These are phyloP conservation scores for Curvularia verruculosa DNA, from an alignment of 2,329 filamentous ascomycete genomes.

Conservation along the genomic window DNA sequence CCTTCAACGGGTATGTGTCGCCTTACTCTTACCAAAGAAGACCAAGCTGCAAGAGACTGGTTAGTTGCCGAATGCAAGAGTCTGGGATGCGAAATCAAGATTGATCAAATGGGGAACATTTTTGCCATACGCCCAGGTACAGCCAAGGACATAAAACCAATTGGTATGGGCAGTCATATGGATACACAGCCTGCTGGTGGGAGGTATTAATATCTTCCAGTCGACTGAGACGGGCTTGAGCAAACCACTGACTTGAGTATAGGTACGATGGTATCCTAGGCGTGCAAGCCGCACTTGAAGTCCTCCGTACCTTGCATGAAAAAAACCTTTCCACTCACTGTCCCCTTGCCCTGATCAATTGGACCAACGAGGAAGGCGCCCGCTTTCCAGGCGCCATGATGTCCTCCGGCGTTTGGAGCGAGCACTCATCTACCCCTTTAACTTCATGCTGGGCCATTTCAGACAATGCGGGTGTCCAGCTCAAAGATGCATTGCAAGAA, in stretches of 20 bases:
- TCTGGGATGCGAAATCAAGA: constrained; percentile 38
- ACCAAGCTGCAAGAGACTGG: constrained; percentile 41
- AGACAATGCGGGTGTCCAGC: constrained; percentile 61
- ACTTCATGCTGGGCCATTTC: constrained; percentile 34
- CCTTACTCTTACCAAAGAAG: constrained; percentile 60
- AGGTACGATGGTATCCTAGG: constrained; percentile 79
- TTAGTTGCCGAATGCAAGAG: constrained; percentile 35
- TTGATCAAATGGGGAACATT: constrained; percentile 47
- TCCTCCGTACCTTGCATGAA: constrained; percentile 47
- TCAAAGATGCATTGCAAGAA: constrained; percentile 37
- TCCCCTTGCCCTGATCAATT: constrained; percentile 74
- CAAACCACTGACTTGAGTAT: not conserved
- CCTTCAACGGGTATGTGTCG: constrained; percentile 72
- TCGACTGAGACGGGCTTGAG: rapidly evolving
- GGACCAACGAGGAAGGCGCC: constrained; percentile 82
- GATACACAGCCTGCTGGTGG: constrained; percentile 56
- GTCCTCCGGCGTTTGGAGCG: constrained; percentile 72
- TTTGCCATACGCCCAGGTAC: constrained; percentile 40
- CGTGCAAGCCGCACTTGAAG: constrained; percentile 63
- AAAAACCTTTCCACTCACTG: constrained; percentile 55
- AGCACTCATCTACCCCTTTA: constrained; percentile 55
- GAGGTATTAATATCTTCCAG: not conserved
- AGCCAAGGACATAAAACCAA: constrained; percentile 57
- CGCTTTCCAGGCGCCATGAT: constrained; percentile 77
- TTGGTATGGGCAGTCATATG: constrained; percentile 56